A percentile compares a stretch with the other conserved stretches of the same genome.
These are phyloP conservation scores for Globisporangium splendens DNA, from an alignment of 352 stramenopile species.

Conservation along the genomic window DNA sequence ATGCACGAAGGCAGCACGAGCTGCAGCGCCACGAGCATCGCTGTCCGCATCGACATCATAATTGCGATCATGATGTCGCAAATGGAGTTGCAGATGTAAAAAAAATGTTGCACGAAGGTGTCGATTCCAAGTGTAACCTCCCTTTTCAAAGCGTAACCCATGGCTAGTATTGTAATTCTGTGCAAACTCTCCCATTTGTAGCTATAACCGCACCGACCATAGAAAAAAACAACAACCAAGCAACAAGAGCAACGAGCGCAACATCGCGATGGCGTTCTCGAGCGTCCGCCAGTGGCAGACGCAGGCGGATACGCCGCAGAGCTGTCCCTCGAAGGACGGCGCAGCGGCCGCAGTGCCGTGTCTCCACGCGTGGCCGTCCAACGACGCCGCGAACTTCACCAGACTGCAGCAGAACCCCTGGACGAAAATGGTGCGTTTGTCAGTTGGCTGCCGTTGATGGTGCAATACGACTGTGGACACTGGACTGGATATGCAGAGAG, in stretches of 20 bases:
- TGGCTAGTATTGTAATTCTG: neutral
- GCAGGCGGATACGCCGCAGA: conserved; percentile 7
- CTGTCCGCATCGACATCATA: neutral
- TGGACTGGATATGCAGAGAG: neutral
- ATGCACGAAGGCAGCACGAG: conserved; percentile 21
- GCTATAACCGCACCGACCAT: neutral
- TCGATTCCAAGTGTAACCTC: neutral
- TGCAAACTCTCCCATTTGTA: neutral
- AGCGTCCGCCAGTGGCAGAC: conserved; percentile 14
- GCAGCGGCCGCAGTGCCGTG: neutral
- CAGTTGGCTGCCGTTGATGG: neutral
- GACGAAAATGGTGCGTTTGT: conserved; percentile 35
- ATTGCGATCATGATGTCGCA: neutral
- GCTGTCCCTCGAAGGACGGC: conserved; percentile 5
- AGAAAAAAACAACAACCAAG: neutral
- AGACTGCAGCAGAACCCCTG: conserved; percentile 24
- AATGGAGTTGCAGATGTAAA: neutral
- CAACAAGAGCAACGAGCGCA: neutral
- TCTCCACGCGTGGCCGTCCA: conserved; percentile 34
- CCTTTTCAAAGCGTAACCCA: neutral
- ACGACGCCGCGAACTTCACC: conserved; percentile 34
- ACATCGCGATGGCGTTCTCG: conserved; percentile 20
- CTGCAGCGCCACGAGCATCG: conserved; percentile 16
- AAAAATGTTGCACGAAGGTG: neutral
- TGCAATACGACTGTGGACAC: no score